phyloP scores from a whole-genome alignment of 2,329 filamentous ascomycete genomes.

The Aspergillus floridensis region DNA sequence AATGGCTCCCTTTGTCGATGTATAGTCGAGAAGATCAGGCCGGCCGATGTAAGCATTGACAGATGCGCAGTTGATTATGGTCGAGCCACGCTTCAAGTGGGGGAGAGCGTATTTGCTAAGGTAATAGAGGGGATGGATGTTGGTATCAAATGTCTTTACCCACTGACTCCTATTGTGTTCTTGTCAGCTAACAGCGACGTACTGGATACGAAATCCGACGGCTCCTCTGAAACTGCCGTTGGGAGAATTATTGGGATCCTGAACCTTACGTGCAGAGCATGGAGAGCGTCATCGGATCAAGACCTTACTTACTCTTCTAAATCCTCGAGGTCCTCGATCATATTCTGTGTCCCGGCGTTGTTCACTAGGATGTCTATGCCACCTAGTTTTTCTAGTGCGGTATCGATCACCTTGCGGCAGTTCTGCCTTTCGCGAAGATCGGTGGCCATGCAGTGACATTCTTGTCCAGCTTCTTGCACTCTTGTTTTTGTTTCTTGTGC shows the following conservation, averaged over 20 bases:
- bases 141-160: slow-evolving; percentile 75
- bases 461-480: slow-evolving; percentile 65
- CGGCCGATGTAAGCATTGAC: slow-evolving; percentile 81
- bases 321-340: slow-evolving; percentile 68
- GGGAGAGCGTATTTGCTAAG: slow-evolving; percentile 72
- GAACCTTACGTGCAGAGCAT: no score
- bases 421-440: slow-evolving; percentile 66
- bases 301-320: slow-evolving; percentile 64
- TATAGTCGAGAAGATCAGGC: slow-evolving; percentile 78
- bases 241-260: no score
- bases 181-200: neutral
- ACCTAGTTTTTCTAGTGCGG: slow-evolving; percentile 64
- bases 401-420: slow-evolving; percentile 67
- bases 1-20: slow-evolving; percentile 70
- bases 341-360: slow-evolving; percentile 74
- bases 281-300: neutral
- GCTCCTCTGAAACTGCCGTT: neutral
- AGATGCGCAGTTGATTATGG: slow-evolving; percentile 82
- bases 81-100: slow-evolving; percentile 70
- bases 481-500: slow-evolving; percentile 70
- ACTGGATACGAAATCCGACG: neutral
- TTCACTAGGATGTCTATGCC: slow-evolving; percentile 66
- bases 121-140: slow-evolving; percentile 81
- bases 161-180: slow-evolving; percentile 64
- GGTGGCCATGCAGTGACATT: slow-evolving; percentile 62